Evolutionary conservation across 1,284 basidiomycete genomes (phyloP), one percentile per base, ranked within the genome.

Genomic region (Heliocybe sulcata): DNA sequence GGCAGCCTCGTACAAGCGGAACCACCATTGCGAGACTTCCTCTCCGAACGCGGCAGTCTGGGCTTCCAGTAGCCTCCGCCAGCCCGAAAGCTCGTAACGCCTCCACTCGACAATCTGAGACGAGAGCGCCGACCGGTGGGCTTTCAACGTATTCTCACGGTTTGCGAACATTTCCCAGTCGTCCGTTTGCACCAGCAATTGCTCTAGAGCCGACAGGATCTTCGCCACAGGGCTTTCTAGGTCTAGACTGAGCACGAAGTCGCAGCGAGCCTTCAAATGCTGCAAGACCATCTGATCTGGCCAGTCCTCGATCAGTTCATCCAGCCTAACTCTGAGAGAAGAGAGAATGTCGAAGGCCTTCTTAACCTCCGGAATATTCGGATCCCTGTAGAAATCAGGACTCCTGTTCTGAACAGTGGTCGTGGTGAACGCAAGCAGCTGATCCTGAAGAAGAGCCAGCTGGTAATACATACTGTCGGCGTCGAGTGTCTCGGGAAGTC

Each of bases 141-240:
- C 58, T 62, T 81, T 83, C 56, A 99, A 79, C 23, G 85, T 87
- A 64, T 95, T 98, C 51, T 90, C 85, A 23, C 82, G 79, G 70
- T 94, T 95, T 11, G 96, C 89, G 63, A 92, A 99, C 63, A 87
- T 87, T 68, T 99, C 94, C 97, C 97, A 99, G 66, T 99, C 97
- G 58, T 97, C 92, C 10, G 87, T 92, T 60, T 97, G 92, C 45
- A 87, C 65, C 1, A 99, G 74, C 11, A 99, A 75, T 58, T 90
- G 88, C 68, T 99, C 97, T 45, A 98, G 68, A 1, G 88, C 86
- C 0, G 92, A 81, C 19, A 99, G 79, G 20, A 96, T 72, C 65
- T 87, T 88, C 4, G 96, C 94, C 3, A 98, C 73, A 0, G 97
- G 87, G 59, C 84, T 87, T 49, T 79, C 73, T 3, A 90, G 72